Evolutionary conservation across 129 eudicot genomes (phyloP).

Genomic region (Flaveria trinervia): DNA sequence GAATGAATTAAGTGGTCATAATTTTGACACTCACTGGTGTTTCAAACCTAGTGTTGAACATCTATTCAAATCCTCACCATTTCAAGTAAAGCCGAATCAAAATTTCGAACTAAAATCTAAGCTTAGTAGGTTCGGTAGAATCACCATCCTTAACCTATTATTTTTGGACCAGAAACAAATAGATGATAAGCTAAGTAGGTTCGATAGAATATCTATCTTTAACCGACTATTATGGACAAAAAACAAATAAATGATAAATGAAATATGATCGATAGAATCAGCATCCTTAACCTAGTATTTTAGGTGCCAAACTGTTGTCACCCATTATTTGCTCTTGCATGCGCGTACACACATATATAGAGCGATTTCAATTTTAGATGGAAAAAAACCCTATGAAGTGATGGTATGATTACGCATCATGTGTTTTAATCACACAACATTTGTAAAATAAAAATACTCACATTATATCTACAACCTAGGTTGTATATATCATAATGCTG

Average conservation of each 20-base stretch:
- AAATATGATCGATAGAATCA: too few relatives aligned
- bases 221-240: not conserved
- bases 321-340: too few relatives aligned
- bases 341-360: too few relatives aligned
- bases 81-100: not conserved
- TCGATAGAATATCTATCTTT: not conserved
- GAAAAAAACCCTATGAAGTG: too few relatives aligned
- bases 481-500: too few relatives aligned
- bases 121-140: not conserved
- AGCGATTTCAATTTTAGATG: too few relatives aligned
- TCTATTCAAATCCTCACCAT: not conserved
- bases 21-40: conserved; percentile 13
- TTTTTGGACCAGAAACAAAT: not conserved
- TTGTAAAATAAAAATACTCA: too few relatives aligned
- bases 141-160: not conserved
- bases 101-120: not conserved
- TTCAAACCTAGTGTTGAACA: conserved; percentile 4
- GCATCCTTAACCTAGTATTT: not conserved
- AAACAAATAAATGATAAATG: too few relatives aligned
- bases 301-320: not conserved
- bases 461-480: too few relatives aligned
- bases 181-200: not conserved
- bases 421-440: too few relatives aligned
- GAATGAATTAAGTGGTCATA: not conserved
- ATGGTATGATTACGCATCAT: too few relatives aligned